A percentile compares a stretch with the other conserved stretches of the same genome.
Evolutionary conservation across 2,329 filamentous ascomycete species (phyloP).

Genomic region (Endocalyx cinctus): DNA sequence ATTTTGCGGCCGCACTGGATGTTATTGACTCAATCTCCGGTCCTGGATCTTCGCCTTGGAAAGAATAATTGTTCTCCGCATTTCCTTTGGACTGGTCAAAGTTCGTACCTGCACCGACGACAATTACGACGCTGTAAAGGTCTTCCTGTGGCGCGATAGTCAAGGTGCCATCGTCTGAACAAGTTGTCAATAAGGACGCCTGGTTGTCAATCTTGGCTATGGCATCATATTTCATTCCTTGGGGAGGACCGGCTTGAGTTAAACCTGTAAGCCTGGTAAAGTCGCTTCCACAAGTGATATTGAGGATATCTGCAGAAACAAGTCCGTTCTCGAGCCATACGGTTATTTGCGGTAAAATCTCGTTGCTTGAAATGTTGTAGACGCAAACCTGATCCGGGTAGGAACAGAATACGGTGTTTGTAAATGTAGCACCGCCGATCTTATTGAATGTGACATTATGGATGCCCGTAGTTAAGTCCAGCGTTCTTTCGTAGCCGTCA

Average conservation of each 20-base stretch:
- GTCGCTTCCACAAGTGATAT: conserved; percentile 27
- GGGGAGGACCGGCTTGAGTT: conserved; percentile 34
- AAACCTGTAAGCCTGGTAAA: conserved; percentile 28
- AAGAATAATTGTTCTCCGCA: conserved; percentile 37
- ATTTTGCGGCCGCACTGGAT: conserved; percentile 27
- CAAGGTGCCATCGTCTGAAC: conserved; percentile 20
- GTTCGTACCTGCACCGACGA: conserved; percentile 42
- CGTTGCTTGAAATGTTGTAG: conserved; percentile 17
- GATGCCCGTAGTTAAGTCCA: conserved; percentile 40
- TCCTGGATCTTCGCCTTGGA: conserved; percentile 42
- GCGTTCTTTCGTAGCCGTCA: conserved; percentile 33
- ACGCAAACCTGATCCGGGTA: conserved; percentile 33
- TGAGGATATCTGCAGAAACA: conserved; percentile 21
- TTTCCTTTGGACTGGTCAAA: conserved; percentile 48
- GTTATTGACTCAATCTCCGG: conserved; percentile 30
- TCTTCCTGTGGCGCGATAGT: conserved; percentile 19
- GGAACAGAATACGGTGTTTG: conserved; percentile 38
- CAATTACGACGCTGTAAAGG: conserved; percentile 28
- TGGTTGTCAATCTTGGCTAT: conserved; percentile 26
- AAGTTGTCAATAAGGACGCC: conserved; percentile 4
- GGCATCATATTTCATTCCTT: conserved; percentile 41
- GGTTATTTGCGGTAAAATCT: conserved; percentile 33
- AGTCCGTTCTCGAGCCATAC: conserved; percentile 39
- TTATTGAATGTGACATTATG: conserved; percentile 29
- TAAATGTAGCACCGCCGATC: conserved; percentile 26